Conservation (phyloP, 1,139 yeast genomes). For the Groenewaldozyma sp. region DNA sequence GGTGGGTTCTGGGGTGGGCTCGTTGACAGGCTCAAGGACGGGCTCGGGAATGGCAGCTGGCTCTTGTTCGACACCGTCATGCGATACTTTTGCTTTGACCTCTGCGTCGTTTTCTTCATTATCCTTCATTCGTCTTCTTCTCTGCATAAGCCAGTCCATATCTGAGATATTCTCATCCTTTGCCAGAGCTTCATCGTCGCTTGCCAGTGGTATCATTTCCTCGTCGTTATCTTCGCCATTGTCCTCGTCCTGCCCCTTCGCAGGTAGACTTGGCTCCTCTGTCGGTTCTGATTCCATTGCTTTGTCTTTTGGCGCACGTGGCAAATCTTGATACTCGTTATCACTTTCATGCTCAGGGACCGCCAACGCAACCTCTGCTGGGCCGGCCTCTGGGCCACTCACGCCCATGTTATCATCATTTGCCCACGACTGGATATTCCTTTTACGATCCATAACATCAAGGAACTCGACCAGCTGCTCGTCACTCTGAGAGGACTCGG, state of each 20-base stretch:
- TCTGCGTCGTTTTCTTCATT: conserved; percentile 23
- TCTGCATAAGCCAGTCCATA: conserved; percentile 77
- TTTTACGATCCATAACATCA: conserved; percentile 72
- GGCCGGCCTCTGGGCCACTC: conserved; percentile 10
- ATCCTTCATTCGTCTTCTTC: conserved; percentile 57
- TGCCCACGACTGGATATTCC: conserved; percentile 61
- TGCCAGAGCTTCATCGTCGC: conserved; percentile 30
- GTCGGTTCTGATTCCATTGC: conserved; percentile 18
- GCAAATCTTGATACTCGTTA: conserved; percentile 22
- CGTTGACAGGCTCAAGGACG: conserved; percentile 8
- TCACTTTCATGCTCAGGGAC: conserved; percentile 19
- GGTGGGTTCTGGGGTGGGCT: conserved; percentile 21
- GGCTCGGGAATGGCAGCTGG: conserved; percentile 10
- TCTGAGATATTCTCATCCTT: conserved; percentile 57
- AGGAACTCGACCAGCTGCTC: conserved; percentile 70
- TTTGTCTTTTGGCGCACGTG: conserved; percentile 11
- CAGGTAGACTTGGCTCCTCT: conserved; percentile 12
- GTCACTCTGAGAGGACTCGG: conserved; percentile 28
- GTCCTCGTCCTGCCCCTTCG: conserved; percentile 12
- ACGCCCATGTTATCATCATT: conserved; percentile 52
- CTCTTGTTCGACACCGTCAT: conserved; percentile 7
- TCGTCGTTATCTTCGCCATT: conserved; percentile 14
- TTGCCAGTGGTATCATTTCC: conserved; percentile 10
- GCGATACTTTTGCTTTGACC: too few species aligned
- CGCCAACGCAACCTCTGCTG: not conserved